A percentile compares a stretch with the other conserved stretches of the same genome.
Conservation (phyloP, 371 early-diverging fungal genomes). For the Sanchytrium tribonematis region DNA sequence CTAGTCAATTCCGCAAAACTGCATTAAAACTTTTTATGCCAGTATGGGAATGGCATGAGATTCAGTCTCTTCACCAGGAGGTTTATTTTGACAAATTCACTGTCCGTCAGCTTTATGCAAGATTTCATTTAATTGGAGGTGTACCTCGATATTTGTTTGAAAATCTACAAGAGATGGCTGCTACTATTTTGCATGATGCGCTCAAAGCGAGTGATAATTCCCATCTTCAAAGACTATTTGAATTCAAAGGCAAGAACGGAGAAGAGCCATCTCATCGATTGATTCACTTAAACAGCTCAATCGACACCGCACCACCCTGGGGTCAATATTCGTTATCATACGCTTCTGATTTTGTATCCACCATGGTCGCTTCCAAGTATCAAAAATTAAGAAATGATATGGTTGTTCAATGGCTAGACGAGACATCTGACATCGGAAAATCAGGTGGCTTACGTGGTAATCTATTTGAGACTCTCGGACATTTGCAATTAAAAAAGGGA, state of each 20-base stretch:
- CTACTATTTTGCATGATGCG: background rate
- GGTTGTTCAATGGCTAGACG: conserved; percentile 1
- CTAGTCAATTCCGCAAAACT: background rate
- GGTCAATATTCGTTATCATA: background rate
- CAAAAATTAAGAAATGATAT: background rate
- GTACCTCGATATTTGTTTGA: conserved; percentile 2
- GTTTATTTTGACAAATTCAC: background rate
- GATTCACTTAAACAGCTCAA: background rate
- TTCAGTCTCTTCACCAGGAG: background rate
- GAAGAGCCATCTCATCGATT: conserved; percentile 2
- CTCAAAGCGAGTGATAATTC: background rate
- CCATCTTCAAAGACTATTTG: background rate
- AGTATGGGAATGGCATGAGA: conserved; percentile 1
- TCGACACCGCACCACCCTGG: background rate
- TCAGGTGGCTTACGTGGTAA: conserved; percentile 1
- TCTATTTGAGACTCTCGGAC: background rate
- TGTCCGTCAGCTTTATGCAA: background rate
- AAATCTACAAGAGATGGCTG: background rate
- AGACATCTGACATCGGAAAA: conserved; percentile 1
- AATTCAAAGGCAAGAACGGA: background rate
- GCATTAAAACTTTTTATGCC: conserved; percentile 1
- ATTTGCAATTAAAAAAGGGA: background rate
- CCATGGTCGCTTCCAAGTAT: background rate
- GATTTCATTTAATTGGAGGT: conserved; percentile 2
- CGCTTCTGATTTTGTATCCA: background rate